Evolutionary conservation across 495 filamentous ascomycete species (phyloP), one percentile per base, ranked within the genome.

Genomic region (Talaromyces thailandensis): DNA sequence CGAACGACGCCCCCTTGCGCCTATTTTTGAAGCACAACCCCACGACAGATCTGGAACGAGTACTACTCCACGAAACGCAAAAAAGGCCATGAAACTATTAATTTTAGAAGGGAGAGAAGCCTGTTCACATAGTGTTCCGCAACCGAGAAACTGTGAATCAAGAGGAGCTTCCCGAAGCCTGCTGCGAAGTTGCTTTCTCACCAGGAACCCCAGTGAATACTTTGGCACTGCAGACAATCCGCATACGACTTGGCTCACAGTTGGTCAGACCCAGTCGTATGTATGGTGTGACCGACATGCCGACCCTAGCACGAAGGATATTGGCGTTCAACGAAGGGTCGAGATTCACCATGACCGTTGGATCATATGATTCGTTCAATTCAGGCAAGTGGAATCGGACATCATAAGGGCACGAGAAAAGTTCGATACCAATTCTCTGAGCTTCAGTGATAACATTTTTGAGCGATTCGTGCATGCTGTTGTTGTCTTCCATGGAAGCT

Each of bases 371-470:
- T 5, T 69, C 65, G n/a, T 65, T 64, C 18, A 63, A 31, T 3
- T 62, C 65, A 2, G 71, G 69, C 43, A 71, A 75, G 3, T 70
- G 65, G 6, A 70, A 62, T 74, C 66, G 12, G 59, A 26, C 25
- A 70, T 61, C 26, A 73, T 65, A 1, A 37, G 32, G 1, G 12
- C 21, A 3, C 74, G 43, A 48, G n/a, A 21, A 48, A 18, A 48
- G 43, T 0, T 48, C 43, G 14, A 48, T 48, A 1, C 43, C 43
- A 8, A 48, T 48, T 21, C 18, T 48, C 43, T 48, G 43, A 3
- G 43, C 43, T 7, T 48, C 43, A 1, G 18, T 18, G n/a, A 48
- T 18, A 5, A 48, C 21, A 8, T 48, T 6, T 21, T 18, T 48
- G n/a, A 48, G 43, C 43, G 43, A 18, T 48, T 48, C 43, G 16